Evolutionary conservation across 2,329 filamentous ascomycete species (phyloP), one percentile per base, ranked within the genome.

Genomic region (Botrytis fabae): DNA sequence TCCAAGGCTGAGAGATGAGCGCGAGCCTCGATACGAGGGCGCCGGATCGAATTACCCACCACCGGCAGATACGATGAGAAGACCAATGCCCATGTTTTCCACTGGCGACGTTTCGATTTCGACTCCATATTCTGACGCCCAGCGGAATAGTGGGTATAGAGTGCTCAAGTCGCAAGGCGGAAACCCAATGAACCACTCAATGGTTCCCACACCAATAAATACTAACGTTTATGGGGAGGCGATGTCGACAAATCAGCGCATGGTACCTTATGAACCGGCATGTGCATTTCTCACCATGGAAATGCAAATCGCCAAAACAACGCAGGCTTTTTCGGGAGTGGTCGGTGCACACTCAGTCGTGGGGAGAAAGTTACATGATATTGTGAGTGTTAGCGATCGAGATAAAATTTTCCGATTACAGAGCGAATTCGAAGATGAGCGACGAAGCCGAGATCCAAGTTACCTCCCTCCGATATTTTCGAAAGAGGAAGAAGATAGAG

Each of bases 1-100:
- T 66, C 93, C 93, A 74, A 87, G 93, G 76, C 84, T 96, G 77
- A 89, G 93, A 78, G 93, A 95, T 79, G 91, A 93, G 74, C 85
- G 88, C 77, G 89, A 91, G 75, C 80, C 86, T 66, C 85, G 88
- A 75, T 90, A 87, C 77, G 89, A 90, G 73, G 77, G 73, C 69
- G 71, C 78, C 32, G 77, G 77, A 66, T 74, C 74, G 69, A 78
- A 76, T 63, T 82, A 80, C 75, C 75, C 75, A 73, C 77, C 76
- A 69, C 73, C 76, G 44, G 75, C 73, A 65, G 77, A 79, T 72
- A 74, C 78, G 28, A 80, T 79, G 77, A 76, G 86, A 77, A 84
- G 87, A 75, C 86, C 87, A 18, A 75, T 87, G 42, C 86, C 85
- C 64, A 81, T 87, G 63, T 89, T 88, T 76, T 83, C 85, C 22